These are phyloP conservation scores for Aspergillus fijiensis DNA, from an alignment of 2,329 filamentous ascomycete species.

Conservation along the genomic window DNA sequence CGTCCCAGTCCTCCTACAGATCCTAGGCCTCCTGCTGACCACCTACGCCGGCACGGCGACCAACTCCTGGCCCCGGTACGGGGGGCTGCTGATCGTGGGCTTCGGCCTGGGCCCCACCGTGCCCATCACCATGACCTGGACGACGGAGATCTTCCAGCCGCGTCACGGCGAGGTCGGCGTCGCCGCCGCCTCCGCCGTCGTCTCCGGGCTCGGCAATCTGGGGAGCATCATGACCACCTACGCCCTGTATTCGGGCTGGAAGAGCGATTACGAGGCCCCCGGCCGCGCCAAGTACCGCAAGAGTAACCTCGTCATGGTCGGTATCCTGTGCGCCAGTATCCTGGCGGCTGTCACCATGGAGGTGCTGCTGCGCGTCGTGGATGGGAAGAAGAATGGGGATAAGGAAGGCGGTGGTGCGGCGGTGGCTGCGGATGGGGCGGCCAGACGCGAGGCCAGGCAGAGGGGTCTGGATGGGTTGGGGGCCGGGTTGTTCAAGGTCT, in stretches of 20 bases:
- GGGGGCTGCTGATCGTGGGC: constrained; percentile 83
- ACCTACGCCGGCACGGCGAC: constrained; percentile 65
- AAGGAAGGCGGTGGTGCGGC: constrained; percentile 10
- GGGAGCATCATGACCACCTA: constrained; percentile 87
- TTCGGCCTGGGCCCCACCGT: constrained; percentile 89
- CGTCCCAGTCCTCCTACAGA: constrained; percentile 72
- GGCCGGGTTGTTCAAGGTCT: constrained; percentile 7
- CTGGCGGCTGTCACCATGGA: constrained; percentile 66
- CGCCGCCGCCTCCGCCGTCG: constrained; percentile 78
- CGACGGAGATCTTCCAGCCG: constrained; percentile 82
- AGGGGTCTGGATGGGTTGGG: constrained; percentile 38
- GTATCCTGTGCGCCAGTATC: constrained; percentile 77
- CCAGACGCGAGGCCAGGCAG: constrained; percentile 36
- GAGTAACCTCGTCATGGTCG: constrained; percentile 86
- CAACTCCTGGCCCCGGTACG: constrained; percentile 80
- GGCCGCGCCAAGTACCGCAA: constrained; percentile 72
- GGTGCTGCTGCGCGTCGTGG: constrained; percentile 55
- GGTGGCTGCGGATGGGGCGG: constrained; percentile 33
- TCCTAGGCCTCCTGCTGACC: constrained; percentile 73
- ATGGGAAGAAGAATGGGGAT: constrained; percentile 22
- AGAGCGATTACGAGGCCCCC: constrained; percentile 63
- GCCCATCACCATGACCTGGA: constrained; percentile 93
- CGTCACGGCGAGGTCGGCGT: constrained; percentile 90
- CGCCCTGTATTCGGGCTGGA: constrained; percentile 84
- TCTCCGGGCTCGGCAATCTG: constrained; percentile 82